Evolutionary conservation across 345 rosid genomes (phyloP).

Genomic region (Citrus cavaleriei): DNA sequence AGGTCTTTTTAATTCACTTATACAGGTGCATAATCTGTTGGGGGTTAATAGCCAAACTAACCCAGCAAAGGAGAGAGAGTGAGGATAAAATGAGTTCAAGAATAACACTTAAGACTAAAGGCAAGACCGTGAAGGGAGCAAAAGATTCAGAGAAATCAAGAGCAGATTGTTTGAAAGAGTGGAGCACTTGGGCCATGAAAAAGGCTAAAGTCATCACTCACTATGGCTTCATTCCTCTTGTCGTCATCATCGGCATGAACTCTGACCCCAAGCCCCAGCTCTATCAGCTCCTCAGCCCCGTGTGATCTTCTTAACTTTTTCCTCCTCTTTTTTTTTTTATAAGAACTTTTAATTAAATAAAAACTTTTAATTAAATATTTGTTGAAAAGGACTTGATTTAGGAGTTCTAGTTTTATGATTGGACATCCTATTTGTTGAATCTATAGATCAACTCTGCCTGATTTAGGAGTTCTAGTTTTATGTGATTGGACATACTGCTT

Average conservation of each 20-base stretch:
- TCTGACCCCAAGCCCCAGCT: constrained; percentile 91
- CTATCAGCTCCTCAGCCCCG: constrained; percentile 85
- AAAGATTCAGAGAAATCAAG: constrained; percentile 45
- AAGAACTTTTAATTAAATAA: too few species aligned
- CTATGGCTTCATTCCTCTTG: constrained; percentile 89
- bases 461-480: too few species aligned
- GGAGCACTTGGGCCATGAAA: constrained; percentile 86
- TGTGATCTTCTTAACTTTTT: constrained; percentile 29
- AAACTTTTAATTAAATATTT: too few species aligned
- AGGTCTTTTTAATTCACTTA: neutral
- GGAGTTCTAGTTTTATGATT: too few species aligned
- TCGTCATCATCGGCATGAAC: constrained; percentile 90
- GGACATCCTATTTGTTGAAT: too few species aligned
- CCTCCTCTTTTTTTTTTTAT: neutral
- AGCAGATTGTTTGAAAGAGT: constrained; percentile 59
- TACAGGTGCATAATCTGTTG: neutral
- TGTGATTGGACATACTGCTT: neutral
- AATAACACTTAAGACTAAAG: constrained; percentile 21
- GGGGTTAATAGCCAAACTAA: neutral
- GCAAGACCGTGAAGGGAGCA: constrained; percentile 54
- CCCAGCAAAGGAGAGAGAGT: neutral
- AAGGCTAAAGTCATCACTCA: constrained; percentile 88
- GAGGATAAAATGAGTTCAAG: constrained; percentile 18
- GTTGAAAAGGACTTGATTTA: too few species aligned
- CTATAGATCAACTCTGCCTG: too few species aligned